These are phyloP conservation scores for Candida glucosophila DNA, from an alignment of 1,139 yeast genomes.

Conservation along the genomic window DNA sequence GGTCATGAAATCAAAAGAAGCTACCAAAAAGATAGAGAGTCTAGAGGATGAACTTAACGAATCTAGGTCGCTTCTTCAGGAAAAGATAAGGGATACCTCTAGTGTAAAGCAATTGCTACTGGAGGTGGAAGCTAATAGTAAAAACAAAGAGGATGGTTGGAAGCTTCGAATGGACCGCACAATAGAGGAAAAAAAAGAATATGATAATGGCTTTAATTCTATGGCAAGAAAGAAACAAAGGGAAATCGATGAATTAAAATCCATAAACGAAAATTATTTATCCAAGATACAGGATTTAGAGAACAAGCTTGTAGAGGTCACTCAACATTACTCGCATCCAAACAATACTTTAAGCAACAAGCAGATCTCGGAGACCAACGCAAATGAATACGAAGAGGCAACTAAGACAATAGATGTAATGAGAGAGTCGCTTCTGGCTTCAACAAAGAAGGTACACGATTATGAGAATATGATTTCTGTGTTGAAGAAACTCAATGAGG, in stretches of 20 bases:
- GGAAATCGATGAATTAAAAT: conserved; percentile 38
- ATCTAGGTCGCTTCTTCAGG: conserved; percentile 12
- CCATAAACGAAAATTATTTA: conserved; percentile 19
- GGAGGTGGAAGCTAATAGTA: conserved; percentile 59
- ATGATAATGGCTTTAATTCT: conserved; percentile 47
- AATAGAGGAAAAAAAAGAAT: conserved; percentile 50
- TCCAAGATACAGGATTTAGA: conserved; percentile 26
- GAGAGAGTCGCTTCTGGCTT: conserved; percentile 42
- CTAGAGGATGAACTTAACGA: conserved; percentile 67
- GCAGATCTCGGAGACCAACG: conserved; percentile 2
- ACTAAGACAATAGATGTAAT: conserved; percentile 35
- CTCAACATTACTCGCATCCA: conserved; percentile 5
- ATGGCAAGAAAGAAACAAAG: conserved; percentile 43
- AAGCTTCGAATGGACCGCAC: conserved; percentile 21
- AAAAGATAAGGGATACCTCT: conserved; percentile 31
- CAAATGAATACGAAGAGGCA: conserved; percentile 20
- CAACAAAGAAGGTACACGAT: conserved; percentile 45
- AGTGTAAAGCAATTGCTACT: conserved; percentile 60
- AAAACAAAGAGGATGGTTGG: conserved; percentile 28
- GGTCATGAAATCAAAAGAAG: conserved; percentile 58
- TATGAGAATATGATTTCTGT: conserved; percentile 48
- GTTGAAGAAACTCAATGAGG: conserved; percentile 61
- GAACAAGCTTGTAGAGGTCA: conserved; percentile 31
- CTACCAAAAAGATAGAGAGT: conserved; percentile 49
- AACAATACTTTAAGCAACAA: too few species aligned